Base-by-base conservation (phyloP, 2,329 filamentous ascomycete genomes). In the Fusarium oxysporum region DNA sequence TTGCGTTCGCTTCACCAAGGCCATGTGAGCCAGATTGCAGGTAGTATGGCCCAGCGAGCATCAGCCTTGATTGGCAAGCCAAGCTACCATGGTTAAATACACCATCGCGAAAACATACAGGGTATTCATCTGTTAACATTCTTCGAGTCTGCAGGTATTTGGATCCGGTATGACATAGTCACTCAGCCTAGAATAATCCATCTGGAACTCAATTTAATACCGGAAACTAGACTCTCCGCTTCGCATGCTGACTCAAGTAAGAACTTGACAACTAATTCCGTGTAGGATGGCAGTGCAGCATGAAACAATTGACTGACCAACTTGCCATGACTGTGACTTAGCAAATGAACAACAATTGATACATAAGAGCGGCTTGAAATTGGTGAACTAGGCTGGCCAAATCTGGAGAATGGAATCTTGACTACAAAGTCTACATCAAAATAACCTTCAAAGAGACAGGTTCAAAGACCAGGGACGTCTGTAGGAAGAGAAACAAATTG, bases 21-120 rank as follows among this genome's bases (percentile, higher is more conserved):
- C 62, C 70, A 62, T 73, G 65, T 65, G 71, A 72, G 65, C 61
- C 57, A 75, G 71, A 61, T 59, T 65, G 67, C 65, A 72, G 60
- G 62, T 69, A 60, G 68, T 68, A 71, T 72, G 64, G 62, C 72
- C 62, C 35, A 40, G 37, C 38, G 32, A 33, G 32, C 30, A 50
- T 65, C 63, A 63, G 62, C 45, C 64, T 58, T 69, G 35, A 63
- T 57, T 59, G 58, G 51, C 59, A 59, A 66, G 47, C 33, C 45
- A 56, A 60, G 57, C 53, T 51, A 40, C 28, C 19, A 28, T 62
- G 38, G 55, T 44, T 63, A 40, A 57, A 54, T 54, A 66, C 62
- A 38, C 48, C 58, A 69, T 64, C 35, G 48, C 61, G 37, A 53
- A 53, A 67, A 62, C 62, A n/a, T 35, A 47, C 19, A 53, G 50